A percentile compares a stretch with the other conserved stretches of the same genome.
Conservation (phyloP, 2,329 filamentous ascomycete species). For the Trichoderma arundinaceum region DNA sequence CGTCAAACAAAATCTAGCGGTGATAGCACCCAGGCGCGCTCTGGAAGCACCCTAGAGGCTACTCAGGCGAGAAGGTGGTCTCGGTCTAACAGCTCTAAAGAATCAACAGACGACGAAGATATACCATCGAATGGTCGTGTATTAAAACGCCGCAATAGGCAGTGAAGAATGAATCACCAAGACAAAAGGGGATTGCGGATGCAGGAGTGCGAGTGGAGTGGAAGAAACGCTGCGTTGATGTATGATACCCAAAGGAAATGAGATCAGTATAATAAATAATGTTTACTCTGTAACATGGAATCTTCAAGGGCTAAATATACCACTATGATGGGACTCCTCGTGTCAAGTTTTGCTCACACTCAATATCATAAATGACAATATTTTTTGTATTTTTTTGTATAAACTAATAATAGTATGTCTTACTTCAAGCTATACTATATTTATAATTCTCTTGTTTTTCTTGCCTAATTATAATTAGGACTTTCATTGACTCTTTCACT, state of each 20-base stretch:
- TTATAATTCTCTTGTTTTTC: constrained; percentile 29
- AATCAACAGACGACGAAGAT: constrained; percentile 35
- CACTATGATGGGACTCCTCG: neutral
- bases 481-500: constrained; percentile 21
- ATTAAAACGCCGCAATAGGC: neutral
- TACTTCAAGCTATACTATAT: constrained; percentile 30
- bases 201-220: constrained; percentile 31
- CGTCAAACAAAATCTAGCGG: neutral
- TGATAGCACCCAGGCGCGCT: constrained; percentile 7
- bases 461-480: constrained; percentile 23
- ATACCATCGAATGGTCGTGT: constrained; percentile 34
- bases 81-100: constrained; percentile 16
- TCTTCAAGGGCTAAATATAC: neutral
- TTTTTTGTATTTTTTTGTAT: constrained; percentile 23
- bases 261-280: neutral
- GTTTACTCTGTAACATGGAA: neutral
- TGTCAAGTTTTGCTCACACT: neutral
- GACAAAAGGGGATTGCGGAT: constrained; percentile 33
- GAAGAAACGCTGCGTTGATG: too few relatives aligned
- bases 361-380: neutral
- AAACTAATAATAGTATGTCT: constrained; percentile 26
- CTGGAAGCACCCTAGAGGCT: neutral
- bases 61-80: neutral
- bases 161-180: constrained; percentile 32
- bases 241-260: too few relatives aligned